A percentile compares a stretch with the other conserved stretches of the same genome.
phyloP scores from a whole-genome alignment of 208 protist genomes.

The Entamoeba dispar region DNA sequence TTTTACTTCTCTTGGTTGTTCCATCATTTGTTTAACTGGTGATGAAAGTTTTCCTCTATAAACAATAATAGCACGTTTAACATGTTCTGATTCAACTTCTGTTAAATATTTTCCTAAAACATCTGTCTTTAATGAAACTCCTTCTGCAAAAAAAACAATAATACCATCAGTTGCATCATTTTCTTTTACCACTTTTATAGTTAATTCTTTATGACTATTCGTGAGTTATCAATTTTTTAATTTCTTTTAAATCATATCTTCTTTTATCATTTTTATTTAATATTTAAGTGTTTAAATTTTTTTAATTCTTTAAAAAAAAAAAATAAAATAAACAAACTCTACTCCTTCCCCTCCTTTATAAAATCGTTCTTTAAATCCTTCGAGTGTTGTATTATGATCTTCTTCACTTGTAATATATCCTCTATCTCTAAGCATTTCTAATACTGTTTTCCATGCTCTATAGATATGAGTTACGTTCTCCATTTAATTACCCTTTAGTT shows the following conservation, averaged over 20 bases:
- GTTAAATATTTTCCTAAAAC: not conserved
- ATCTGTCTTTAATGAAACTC: not conserved
- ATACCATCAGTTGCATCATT: not conserved
- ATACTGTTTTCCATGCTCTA: not conserved
- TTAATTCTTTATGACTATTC: not conserved
- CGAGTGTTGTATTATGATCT: not conserved
- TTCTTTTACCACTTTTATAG: not conserved
- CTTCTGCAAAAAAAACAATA: not conserved
- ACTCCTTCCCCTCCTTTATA: not conserved
- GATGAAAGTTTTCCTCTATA: not conserved
- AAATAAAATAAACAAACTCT: not conserved
- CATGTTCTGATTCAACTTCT: not conserved
- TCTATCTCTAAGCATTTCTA: constrained; percentile 12
- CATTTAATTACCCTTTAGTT: not conserved
- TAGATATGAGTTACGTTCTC: not conserved
- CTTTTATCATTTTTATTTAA: no score
- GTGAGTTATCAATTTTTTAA: not conserved
- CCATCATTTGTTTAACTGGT: not conserved
- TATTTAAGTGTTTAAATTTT: no score
- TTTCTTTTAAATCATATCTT: not conserved
- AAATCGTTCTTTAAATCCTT: not conserved
- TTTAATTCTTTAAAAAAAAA: not conserved
- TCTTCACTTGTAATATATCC: not conserved
- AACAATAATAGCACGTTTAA: not conserved
- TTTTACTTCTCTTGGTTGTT: constrained; percentile 6